Evolutionary conservation across 2,329 filamentous ascomycete genomes (phyloP).

Genomic region (Aspergillus quadrilineatus): DNA sequence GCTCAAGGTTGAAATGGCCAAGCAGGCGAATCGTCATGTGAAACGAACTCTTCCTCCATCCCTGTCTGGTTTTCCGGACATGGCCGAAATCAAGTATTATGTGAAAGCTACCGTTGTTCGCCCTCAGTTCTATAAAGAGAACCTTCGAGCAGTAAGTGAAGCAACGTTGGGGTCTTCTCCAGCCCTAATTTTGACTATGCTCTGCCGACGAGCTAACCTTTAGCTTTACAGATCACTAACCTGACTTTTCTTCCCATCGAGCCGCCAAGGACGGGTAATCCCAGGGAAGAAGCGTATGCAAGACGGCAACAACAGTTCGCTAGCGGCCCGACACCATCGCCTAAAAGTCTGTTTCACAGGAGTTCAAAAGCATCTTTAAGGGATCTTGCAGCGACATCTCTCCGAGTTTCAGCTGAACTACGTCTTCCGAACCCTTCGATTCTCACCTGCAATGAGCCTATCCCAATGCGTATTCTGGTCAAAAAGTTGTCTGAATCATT

Average conservation of each 20-base stretch:
- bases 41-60: conserved; percentile 87
- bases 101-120: conserved; percentile 92
- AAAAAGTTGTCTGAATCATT: conserved; percentile 70
- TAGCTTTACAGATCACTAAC: conserved; percentile 44
- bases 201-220: not conserved
- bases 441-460: conserved; percentile 80
- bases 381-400: conserved; percentile 38
- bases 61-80: conserved; percentile 77
- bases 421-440: conserved; percentile 84
- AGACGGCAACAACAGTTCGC: conserved; percentile 66
- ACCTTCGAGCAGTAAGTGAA: conserved; percentile 60
- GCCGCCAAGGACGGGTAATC: conserved; percentile 67
- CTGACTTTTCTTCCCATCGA: conserved; percentile 94
- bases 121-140: conserved; percentile 87
- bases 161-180: not conserved
- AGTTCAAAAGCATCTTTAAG: conserved; percentile 25
- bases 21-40: conserved; percentile 61
- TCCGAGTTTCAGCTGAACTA: conserved; percentile 73
- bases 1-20: conserved; percentile 46
- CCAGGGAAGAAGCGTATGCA: conserved; percentile 79
- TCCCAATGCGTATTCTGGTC: conserved; percentile 77
- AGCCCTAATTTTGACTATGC: not conserved
- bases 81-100: conserved; percentile 90
- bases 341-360: conserved; percentile 62
- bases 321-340: conserved; percentile 36